Evolutionary conservation across 169 alveolate species (phyloP), one percentile per base, ranked within the genome.

Genomic region (Theileria sp.): DNA sequence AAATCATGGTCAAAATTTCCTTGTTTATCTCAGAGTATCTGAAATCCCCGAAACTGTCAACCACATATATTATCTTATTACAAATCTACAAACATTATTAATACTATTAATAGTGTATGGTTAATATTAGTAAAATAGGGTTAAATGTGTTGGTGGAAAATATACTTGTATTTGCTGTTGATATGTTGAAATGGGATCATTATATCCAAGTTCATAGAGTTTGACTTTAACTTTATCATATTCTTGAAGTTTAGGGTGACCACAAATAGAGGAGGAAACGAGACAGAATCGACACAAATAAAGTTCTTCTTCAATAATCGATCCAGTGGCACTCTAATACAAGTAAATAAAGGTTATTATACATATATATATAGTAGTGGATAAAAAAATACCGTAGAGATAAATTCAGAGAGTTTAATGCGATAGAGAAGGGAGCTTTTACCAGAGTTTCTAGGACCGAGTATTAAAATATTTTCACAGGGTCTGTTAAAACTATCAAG

Each of bases 391-490:
- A 85, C 91, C 61, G 87, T 85, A 12, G 77, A 58, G 26, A 85
- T 79, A 51, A 78, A 85, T 44, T 79, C 87, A 17, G 79, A 77
- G 25, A 85, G 80, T 58, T 85, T 85, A 62, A 85, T 85, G 49
- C 87, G 77, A 70, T 85, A 85, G 54, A 85, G 80, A 50, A 85
- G 26, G 17, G 87, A 51, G 74, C 85, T 78, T 65, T 85, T 85
- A 2, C 91, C 91, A 32, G 87, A 38, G 30, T 79, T 85, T 7
- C 77, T 50, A 38, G 76, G 17, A 1, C 91, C 91, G 15, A 85
- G 28, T 5, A 85, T 73, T 23, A 85, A 77, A 5, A 85, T 66
- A 26, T 62, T n/a, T 32, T 76, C 81, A 17, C 54, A 25, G 7
- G 77, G 77, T 13, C 51, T 44, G 3, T 69, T 56, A 3, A 51